Evolutionary conservation across 108 stramenopile species (phyloP), one percentile per base, ranked within the genome.

Genomic region (Pseudonitzschia pungens): DNA sequence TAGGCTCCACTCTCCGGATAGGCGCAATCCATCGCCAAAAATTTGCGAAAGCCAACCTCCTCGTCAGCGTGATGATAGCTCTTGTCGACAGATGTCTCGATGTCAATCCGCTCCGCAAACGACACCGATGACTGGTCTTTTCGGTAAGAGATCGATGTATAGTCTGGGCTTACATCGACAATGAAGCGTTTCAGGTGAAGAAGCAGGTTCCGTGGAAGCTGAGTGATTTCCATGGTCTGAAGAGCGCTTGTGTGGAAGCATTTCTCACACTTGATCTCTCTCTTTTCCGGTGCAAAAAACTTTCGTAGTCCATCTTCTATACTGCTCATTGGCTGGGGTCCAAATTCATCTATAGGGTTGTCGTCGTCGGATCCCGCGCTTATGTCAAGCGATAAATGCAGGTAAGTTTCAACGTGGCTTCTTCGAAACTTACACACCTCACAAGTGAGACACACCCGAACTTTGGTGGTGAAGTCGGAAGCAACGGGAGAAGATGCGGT

Each of bases 241-340:
- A 70, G 68, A 16, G 87, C 87, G n/a, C 75, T 76, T 42, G 77
- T 81, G 68, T 58, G 80, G 55, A 88, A 85, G 69, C 88, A 89
- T 77, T 96, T 92, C 75, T 96, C 95, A 57, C 95, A 96, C 53
- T 90, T 86, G 66, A 94, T 51, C 16, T 94, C 89, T 28, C 85
- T 70, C 65, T 81, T 84, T 72, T 93, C 92, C 0, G 92, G 83
- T n/a, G 78, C 77, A 72, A 96, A 96, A 54, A 89, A 89, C 26
- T 65, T 59, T 11, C 74, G 71, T 44, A 89, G 48, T 27, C 88
- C 79, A 16, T 86, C 83, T 54, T 81, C 83, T 4, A 89, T 66
- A 42, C 68, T 77, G 10, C 67, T 21, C 14, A 32, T 57, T 22
- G 54, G 26, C 22, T 10, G 54, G 26, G 24, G 10, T 55, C 54